A percentile compares a stretch with the other conserved stretches of the same genome.
phyloP scores from a whole-genome alignment of 2,329 filamentous ascomycete species.

The Xylariaceae sp. region DNA sequence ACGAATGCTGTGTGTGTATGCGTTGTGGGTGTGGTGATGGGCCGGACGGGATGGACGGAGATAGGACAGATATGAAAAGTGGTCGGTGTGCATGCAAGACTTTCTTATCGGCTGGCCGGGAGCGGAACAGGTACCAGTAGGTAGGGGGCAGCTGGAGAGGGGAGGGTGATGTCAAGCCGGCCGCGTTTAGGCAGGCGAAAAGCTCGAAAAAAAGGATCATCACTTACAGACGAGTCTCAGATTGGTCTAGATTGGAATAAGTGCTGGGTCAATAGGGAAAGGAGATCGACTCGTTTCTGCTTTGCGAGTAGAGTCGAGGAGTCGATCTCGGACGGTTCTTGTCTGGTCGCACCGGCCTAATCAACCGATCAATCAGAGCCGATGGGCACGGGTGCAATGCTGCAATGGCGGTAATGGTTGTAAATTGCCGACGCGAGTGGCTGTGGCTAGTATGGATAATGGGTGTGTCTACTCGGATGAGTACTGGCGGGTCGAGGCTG shows the following conservation, averaged over 20 bases:
- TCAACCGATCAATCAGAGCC: constrained; percentile 1
- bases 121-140: background rate
- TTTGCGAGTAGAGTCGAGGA: background rate
- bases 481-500: constrained; percentile 13
- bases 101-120: background rate
- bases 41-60: background rate
- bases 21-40: background rate
- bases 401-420: background rate
- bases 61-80: background rate
- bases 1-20: background rate
- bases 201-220: background rate
- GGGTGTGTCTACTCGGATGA: constrained; percentile 4
- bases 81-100: background rate
- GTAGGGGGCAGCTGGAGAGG: background rate
- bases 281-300: background rate
- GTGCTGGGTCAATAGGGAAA: background rate
- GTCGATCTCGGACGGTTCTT: background rate
- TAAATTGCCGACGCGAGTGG: constrained; percentile 10
- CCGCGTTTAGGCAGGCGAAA: background rate
- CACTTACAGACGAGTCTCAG: background rate
- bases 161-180: background rate
- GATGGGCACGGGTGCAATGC: background rate
- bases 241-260: background rate
- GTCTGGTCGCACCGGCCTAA: background rate
- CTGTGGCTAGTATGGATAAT: background rate